phyloP scores from a whole-genome alignment of 805 yeast species.

The Hanseniaspora taiwanica region DNA sequence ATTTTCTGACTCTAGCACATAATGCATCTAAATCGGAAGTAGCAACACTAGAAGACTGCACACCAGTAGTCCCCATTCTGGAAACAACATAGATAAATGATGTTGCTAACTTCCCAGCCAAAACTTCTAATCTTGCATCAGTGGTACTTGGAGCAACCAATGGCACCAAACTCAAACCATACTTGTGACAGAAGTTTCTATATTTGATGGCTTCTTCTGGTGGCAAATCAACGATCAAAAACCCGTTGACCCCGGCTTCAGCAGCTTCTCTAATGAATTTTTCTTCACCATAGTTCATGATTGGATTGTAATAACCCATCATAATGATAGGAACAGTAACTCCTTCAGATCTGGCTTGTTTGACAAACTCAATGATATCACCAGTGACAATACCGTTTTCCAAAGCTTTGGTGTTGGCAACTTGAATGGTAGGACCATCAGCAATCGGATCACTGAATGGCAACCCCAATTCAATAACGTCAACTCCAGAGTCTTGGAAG shows the following conservation, averaged over 20 bases:
- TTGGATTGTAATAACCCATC: slow-evolving; percentile 98
- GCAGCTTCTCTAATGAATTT: slow-evolving; percentile 66
- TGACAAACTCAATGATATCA: slow-evolving; percentile 57
- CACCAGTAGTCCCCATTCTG: slow-evolving; percentile 97
- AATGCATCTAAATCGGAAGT: slow-evolving; percentile 48
- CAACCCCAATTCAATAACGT: slow-evolving; percentile 85
- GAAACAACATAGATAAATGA: slow-evolving; percentile 94
- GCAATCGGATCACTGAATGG: slow-evolving; percentile 99
- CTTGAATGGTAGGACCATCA: slow-evolving; percentile 95
- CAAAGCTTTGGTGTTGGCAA: slow-evolving; percentile 71
- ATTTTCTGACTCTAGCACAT: slow-evolving; percentile 60
- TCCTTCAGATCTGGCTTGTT: slow-evolving; percentile 66
- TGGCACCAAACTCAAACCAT: slow-evolving; percentile 78
- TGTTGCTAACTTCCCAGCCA: slow-evolving; percentile 72
- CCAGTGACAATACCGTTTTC: slow-evolving; percentile 67
- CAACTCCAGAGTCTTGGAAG: slow-evolving; percentile 91
- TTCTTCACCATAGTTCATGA: slow-evolving; percentile 79
- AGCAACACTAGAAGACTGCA: slow-evolving; percentile 42
- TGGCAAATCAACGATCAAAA: slow-evolving; percentile 88
- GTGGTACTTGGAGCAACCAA: slow-evolving; percentile 95
- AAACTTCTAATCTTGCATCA: slow-evolving; percentile 66
- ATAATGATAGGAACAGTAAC: slow-evolving; percentile 79
- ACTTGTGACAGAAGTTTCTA: slow-evolving; percentile 53
- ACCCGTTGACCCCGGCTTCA: slow-evolving; percentile 88
- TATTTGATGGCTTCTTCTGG: slow-evolving; percentile 93